phyloP scores from a whole-genome alignment of 148 eudicot species.

The Rhododendron kiyosumense region DNA sequence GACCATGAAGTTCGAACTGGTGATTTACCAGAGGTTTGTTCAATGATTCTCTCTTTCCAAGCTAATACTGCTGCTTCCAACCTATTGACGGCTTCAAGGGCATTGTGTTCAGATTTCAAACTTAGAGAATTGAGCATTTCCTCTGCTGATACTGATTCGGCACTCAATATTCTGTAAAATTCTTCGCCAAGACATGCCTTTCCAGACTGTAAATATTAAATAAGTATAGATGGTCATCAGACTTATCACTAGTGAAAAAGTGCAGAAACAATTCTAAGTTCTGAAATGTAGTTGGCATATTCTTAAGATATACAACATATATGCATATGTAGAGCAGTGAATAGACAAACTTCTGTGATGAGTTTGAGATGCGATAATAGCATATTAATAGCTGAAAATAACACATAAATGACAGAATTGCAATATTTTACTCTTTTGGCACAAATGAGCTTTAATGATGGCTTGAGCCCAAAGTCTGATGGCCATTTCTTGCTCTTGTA shows the following conservation, averaged over 20 bases:
- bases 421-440: not conserved
- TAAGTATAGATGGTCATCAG: not conserved
- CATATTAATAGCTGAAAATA: not conserved
- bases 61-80: constrained; percentile 76
- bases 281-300: not conserved
- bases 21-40: constrained; percentile 40
- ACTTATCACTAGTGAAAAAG: not conserved
- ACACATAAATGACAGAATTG: not conserved
- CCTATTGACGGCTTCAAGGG: constrained; percentile 72
- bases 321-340: not conserved
- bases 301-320: not conserved
- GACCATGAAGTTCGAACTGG: constrained; percentile 71
- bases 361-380: not conserved
- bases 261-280: not conserved
- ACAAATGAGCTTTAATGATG: not conserved
- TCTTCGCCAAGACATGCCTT: constrained; percentile 78
- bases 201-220: constrained; percentile 51
- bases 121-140: constrained; percentile 56
- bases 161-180: constrained; percentile 48
- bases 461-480: not conserved
- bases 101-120: constrained; percentile 62
- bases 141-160: constrained; percentile 45
- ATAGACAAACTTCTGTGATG: not conserved
- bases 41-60: constrained; percentile 66
- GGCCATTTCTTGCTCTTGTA: not conserved